Evolutionary conservation across 257 asterid genomes (phyloP), one percentile per base, ranked within the genome.

Genomic region (Phtheirospermum japonicum): DNA sequence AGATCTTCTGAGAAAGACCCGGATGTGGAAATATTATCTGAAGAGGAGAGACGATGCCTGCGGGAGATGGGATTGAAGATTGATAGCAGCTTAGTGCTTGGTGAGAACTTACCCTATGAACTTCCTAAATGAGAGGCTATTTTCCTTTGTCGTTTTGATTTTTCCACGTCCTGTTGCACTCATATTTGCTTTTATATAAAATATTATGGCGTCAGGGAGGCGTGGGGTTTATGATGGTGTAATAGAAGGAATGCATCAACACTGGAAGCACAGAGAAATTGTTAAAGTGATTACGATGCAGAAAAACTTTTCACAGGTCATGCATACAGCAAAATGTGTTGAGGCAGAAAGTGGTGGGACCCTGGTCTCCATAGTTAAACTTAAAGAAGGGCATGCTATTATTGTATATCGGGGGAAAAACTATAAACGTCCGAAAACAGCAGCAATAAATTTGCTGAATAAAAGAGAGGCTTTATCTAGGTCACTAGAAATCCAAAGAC

Each of bases 241-340:
- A 13, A 81, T 92, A 17, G 95, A 89, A 75, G 89, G 95, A 70
- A 78, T 92, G 67, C 86, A 80, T 78, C 98, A 92, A 82, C 95
- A 89, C 64, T 89, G 98, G 99, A 92, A 92, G 72, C 93, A 84
- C 81, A 85, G 84, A 76, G 99, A 92, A 77, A 70, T 89, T 13
- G 95, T 82, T 56, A 89, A 89, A 77, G 95, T 89, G 68, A 79
- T 92, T 46, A 86, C 99, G n/a, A 83, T 86, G 90, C 97, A 92
- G 81, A 82, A 75, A 75, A 71, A 30, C 37, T 69, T 81, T 64
- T 73, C 94, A 23, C 95, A 82, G 80, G 83, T 92, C 65, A 72
- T 68, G 74, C 61, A 63, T 33, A 86, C 95, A 55, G 94, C 95
- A 23, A 83, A 80, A 69, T 49, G 52, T 65, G 84, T 92, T 7